These are phyloP conservation scores for Teratosphaeria nubilosa DNA, from an alignment of 2,329 filamentous ascomycete genomes.

Conservation along the genomic window DNA sequence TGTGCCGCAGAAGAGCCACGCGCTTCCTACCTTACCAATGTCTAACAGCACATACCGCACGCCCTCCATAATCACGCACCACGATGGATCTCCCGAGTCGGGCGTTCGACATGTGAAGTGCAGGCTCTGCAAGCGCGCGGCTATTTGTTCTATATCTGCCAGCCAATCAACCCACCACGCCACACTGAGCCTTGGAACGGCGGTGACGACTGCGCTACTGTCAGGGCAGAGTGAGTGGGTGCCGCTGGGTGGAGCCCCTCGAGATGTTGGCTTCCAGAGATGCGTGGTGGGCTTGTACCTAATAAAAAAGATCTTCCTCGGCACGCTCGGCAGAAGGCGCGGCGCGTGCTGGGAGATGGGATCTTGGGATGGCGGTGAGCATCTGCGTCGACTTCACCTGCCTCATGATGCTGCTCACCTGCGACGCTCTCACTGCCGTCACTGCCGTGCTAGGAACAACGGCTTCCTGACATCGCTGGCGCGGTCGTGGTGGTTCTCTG, in stretches of 20 bases:
- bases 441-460: too few species aligned
- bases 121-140: neutral
- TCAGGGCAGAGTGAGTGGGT: neutral
- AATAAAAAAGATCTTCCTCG: neutral
- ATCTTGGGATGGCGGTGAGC: neutral
- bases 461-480: too few species aligned
- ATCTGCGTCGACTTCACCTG: neutral
- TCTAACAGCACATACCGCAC: constrained; percentile 27
- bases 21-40: constrained; percentile 22
- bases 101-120: neutral
- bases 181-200: neutral
- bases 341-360: neutral
- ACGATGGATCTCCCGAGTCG: neutral
- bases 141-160: neutral
- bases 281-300: neutral
- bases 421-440: too few species aligned
- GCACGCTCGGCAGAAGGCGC: neutral
- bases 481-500: too few species aligned
- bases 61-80: constrained; percentile 13
- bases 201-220: constrained; percentile 1
- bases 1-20: constrained; percentile 3
- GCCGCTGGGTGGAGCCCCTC: neutral
- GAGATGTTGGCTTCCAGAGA: neutral
- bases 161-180: neutral
- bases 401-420: neutral